A percentile compares a stretch with the other conserved stretches of the same genome.
Conservation (phyloP, 2,329 filamentous ascomycete species). For the Basipetospora chlamydospora region DNA sequence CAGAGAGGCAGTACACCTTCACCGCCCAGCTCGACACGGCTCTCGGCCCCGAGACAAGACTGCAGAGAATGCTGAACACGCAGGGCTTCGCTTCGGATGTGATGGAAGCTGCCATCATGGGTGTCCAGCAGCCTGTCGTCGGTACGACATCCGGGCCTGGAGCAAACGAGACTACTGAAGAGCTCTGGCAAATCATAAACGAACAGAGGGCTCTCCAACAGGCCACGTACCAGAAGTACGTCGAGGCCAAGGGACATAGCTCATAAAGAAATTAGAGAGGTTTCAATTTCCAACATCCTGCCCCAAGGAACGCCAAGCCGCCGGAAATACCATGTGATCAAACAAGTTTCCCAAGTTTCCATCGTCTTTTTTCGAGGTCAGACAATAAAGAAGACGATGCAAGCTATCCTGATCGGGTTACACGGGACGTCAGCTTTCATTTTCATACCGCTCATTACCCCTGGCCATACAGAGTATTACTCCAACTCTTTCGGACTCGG, state of each 20-base stretch:
- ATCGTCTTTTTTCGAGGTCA: too few species aligned
- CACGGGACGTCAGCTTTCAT: slow-evolving; percentile 2
- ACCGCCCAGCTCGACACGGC: slow-evolving; percentile 45
- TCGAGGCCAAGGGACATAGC: slow-evolving; percentile 12
- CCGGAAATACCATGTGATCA: slow-evolving; percentile 1
- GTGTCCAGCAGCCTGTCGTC: slow-evolving; percentile 7
- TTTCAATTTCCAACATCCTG: too few species aligned
- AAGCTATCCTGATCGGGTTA: too few species aligned
- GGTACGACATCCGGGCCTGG: slow-evolving; percentile 3
- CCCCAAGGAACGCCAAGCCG: not conserved
- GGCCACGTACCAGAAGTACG: slow-evolving; percentile 15
- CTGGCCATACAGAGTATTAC: too few species aligned
- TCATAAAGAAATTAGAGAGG: not conserved
- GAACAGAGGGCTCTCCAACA: slow-evolving; percentile 21
- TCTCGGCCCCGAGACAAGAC: slow-evolving; percentile 23
- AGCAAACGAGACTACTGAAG: slow-evolving; percentile 6
- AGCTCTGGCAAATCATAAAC: too few species aligned
- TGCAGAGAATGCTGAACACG: slow-evolving; percentile 28
- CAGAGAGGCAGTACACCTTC: slow-evolving; percentile 49
- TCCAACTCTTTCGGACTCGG: too few species aligned
- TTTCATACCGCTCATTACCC: too few species aligned
- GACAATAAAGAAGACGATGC: too few species aligned
- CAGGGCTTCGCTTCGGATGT: slow-evolving; percentile 31
- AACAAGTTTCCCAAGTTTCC: too few species aligned
- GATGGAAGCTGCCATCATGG: slow-evolving; percentile 33